Conservation (phyloP, 202 grass and related monocot species). For the Carex arenaria region DNA sequence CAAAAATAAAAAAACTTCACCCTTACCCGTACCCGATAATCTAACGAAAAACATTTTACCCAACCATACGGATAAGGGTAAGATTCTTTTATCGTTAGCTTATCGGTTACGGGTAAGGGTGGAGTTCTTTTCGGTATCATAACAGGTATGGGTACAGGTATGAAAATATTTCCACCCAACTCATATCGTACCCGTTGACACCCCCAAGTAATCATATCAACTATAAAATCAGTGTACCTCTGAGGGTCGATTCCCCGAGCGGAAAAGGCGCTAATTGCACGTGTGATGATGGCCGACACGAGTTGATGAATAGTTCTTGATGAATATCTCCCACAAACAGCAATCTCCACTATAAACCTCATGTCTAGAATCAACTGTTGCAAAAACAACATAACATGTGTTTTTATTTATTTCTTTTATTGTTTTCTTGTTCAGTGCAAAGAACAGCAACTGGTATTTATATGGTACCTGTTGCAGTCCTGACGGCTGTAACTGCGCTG, state of each 20-base stretch:
- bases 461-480: constrained; percentile 76
- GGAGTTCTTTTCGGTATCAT: no score
- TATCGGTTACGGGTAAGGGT: no score
- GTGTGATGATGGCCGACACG: constrained; percentile 69
- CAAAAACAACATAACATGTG: background rate
- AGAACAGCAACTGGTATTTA: background rate
- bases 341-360: constrained; percentile 95
- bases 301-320: constrained; percentile 81
- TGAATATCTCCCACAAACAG: constrained; percentile 75
- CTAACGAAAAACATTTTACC: no score
- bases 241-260: constrained; percentile 74
- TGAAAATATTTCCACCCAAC: no score
- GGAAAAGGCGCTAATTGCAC: constrained; percentile 75
- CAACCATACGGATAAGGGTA: no score
- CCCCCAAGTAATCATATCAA: background rate
- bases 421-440: background rate
- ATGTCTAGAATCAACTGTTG: constrained; percentile 92
- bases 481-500: constrained; percentile 55
- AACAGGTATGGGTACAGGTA: no score
- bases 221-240: constrained; percentile 38
- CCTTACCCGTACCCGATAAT: no score
- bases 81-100: no score
- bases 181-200: no score
- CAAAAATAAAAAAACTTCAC: no score
- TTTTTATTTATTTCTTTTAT: background rate